Base-by-base conservation (phyloP, 345 rosid species). In the Hibiscus trionum region DNA sequence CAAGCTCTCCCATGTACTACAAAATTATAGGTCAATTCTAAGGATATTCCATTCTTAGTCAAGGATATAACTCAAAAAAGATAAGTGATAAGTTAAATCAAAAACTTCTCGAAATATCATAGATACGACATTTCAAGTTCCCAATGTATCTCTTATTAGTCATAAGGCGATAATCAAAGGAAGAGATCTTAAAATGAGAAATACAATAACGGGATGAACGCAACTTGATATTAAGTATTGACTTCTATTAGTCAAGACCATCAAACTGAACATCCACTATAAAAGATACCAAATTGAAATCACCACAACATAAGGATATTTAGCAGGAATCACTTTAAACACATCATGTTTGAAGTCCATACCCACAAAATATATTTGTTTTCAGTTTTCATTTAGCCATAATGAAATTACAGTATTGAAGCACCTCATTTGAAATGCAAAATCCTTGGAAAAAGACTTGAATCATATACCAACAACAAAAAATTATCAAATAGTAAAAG, bases 1-100 rank as follows among this genome's bases (percentile, higher is more conserved):
- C 96, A 61, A 89, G 78, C 86, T 91, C 98, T 81, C 98, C 98
- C 88, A 88, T 76, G 76, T 91, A 96, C 99, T 96, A 24, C 72
- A 78, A 60, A 74, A 77, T 39, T 31, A 73, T 7, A 77, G 58
- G 37, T 37, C 47, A 74, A 58, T 33, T 63, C 26, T 61, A 49
- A 70, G 59, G 11, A 77, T 4, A 35, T 24, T 10, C 72, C 19
- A 21, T 21, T 21, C 24, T 21, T 21, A 21, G 24, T 21, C 24
- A 0, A 21, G 24, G 24, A 21, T 21, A 21, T 21, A 21, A 21
- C 24, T 21, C 0, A 21, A 21, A 21, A 21, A 21, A 21, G 24
- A 21, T 21, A 21, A 21, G 24, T 0, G 0, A 21, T 21, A 21
- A 21, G 24, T 21, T 21, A 21, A 21, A 21, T 21, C 24, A 21